Percentiles rank a stretch among this genome's conserved stretches.
Evolutionary conservation across 1,284 basidiomycete species (phyloP).

Genomic region (Austroboletus olivaceoglutinosus): DNA sequence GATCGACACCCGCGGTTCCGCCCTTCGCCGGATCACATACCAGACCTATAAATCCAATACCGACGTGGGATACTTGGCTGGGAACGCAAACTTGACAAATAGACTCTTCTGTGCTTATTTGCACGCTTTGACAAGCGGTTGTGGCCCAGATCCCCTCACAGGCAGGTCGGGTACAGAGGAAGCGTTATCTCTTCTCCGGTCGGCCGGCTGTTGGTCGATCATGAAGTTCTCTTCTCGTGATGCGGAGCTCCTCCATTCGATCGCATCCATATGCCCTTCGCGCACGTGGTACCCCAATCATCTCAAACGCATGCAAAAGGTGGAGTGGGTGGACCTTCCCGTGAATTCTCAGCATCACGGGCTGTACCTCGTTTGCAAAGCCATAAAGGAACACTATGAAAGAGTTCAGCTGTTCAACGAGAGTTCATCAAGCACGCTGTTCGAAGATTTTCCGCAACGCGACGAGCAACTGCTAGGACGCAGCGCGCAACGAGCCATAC

Average conservation of each 20-base stretch:
- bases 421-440: constrained; percentile 23
- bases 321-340: constrained; percentile 17
- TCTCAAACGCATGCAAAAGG: constrained; percentile 38
- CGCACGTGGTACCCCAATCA: background rate
- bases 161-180: constrained; percentile 46
- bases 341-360: constrained; percentile 34
- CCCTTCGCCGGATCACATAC: constrained; percentile 22
- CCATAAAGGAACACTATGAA: constrained; percentile 33
- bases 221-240: constrained; percentile 33
- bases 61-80: constrained; percentile 38
- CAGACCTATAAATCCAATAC: constrained; percentile 41
- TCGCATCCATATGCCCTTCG: constrained; percentile 36
- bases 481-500: background rate
- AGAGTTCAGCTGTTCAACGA: constrained; percentile 13
- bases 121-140: constrained; percentile 45
- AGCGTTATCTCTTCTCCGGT: constrained; percentile 40
- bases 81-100: constrained; percentile 36
- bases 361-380: constrained; percentile 25
- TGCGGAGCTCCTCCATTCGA: constrained; percentile 32
- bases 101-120: constrained; percentile 43
- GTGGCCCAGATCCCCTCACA: constrained; percentile 45
- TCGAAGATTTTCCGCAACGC: constrained; percentile 3
- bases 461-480: background rate
- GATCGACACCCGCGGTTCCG: constrained; percentile 17
- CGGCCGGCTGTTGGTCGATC: constrained; percentile 42